Percentiles rank a stretch among this genome's conserved stretches.
These are phyloP conservation scores for Mycena belliarum DNA, from an alignment of 768 basidiomycete species.

Conservation along the genomic window DNA sequence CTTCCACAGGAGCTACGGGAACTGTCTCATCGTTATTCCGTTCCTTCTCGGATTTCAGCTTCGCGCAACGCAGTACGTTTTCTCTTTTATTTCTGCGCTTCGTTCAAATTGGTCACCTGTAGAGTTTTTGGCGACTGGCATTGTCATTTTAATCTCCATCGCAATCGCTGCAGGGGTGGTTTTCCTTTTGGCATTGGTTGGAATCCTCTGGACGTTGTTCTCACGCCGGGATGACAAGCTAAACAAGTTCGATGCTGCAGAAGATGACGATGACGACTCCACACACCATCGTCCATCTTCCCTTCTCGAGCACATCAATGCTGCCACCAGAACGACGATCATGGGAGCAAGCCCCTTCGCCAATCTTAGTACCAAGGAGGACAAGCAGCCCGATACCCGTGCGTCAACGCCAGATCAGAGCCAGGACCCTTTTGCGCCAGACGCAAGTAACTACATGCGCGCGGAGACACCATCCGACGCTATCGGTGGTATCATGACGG, in stretches of 20 bases:
- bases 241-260: slow-evolving; percentile 60
- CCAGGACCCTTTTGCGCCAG: slow-evolving; percentile 67
- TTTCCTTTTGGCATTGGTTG: slow-evolving; percentile 81
- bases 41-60: slow-evolving; percentile 77
- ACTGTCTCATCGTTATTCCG: slow-evolving; percentile 79
- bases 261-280: slow-evolving; percentile 76
- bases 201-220: slow-evolving; percentile 88
- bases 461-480: slow-evolving; percentile 83
- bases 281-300: slow-evolving; percentile 82
- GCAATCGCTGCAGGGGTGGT: slow-evolving; percentile 95
- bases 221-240: slow-evolving; percentile 76
- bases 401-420: slow-evolving; percentile 42
- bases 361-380: slow-evolving; percentile 51
- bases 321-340: slow-evolving; percentile 83
- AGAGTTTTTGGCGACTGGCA: slow-evolving; percentile 89
- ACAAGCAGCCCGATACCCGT: slow-evolving; percentile 47
- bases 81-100: neutral
- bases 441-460: slow-evolving; percentile 75
- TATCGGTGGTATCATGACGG: slow-evolving; percentile 59
- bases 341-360: slow-evolving; percentile 53
- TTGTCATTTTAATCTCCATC: slow-evolving; percentile 96
- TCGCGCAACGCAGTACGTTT: slow-evolving; percentile 65
- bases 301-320: slow-evolving; percentile 87
- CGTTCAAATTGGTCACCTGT: slow-evolving; percentile 14
- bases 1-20: slow-evolving; percentile 67